Percentiles rank a stretch among this genome's conserved stretches.
Conservation (phyloP, 805 yeast species). For the Ogataea haglerorum region DNA sequence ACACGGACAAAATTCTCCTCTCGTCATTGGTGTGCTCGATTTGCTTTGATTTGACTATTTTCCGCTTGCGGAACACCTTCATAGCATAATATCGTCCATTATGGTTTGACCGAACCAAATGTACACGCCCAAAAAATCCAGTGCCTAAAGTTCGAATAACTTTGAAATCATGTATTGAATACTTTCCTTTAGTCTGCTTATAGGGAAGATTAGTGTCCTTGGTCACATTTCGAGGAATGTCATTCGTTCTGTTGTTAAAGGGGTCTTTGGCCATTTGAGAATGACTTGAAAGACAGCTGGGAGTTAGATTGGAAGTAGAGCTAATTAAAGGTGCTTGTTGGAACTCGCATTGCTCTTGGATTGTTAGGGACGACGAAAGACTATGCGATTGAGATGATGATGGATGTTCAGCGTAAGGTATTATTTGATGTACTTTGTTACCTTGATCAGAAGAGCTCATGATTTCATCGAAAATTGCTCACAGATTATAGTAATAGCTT, state of each 20-base stretch:
- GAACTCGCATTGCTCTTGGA: conserved; percentile 12
- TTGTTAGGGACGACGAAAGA: conserved; percentile 1
- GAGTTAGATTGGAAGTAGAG: neutral
- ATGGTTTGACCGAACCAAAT: conserved; percentile 54
- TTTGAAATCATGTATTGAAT: conserved; percentile 53
- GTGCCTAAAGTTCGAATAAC: conserved; percentile 58
- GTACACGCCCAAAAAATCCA: conserved; percentile 61
- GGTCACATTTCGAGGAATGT: neutral
- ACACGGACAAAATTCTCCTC: conserved; percentile 53
- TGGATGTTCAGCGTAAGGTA: no score
- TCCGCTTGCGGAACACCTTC: conserved; percentile 53
- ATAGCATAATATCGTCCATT: conserved; percentile 60
- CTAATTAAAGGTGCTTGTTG: conserved; percentile 8
- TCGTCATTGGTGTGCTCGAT: conserved; percentile 65
- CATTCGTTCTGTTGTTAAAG: neutral
- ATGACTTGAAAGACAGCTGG: neutral
- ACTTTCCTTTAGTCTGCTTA: conserved; percentile 49
- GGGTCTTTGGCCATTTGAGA: neutral
- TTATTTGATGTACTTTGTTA: no score
- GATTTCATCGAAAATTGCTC: no score
- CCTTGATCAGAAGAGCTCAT: no score
- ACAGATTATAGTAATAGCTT: no score
- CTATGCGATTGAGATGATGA: neutral
- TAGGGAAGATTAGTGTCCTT: neutral
- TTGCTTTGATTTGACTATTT: conserved; percentile 59